phyloP scores from a whole-genome alignment of 345 rosid species.

The Syzygium oleosum region DNA sequence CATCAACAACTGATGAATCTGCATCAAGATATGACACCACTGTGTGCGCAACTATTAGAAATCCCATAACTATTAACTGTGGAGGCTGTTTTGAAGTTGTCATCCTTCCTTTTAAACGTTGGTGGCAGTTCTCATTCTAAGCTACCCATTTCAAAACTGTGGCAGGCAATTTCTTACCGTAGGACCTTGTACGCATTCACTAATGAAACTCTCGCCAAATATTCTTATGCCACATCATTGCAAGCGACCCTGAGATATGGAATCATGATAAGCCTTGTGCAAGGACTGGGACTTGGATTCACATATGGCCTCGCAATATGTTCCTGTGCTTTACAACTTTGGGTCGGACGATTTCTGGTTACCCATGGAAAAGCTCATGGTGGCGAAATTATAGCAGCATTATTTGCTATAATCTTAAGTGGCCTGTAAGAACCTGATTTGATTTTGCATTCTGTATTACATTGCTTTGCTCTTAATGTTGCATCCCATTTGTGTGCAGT shows the following conservation, averaged over 20 bases:
- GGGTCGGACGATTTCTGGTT: slow-evolving; percentile 88
- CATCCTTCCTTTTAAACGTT: neutral
- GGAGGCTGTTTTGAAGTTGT: neutral
- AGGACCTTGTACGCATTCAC: slow-evolving; percentile 96
- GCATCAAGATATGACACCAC: neutral
- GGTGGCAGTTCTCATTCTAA: neutral
- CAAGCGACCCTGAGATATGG: slow-evolving; percentile 98
- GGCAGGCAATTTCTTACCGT: slow-evolving; percentile 84
- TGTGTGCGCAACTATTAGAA: neutral
- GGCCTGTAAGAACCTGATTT: slow-evolving; percentile 82
- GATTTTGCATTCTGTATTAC: neutral
- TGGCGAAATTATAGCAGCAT: slow-evolving; percentile 84
- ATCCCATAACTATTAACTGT: neutral
- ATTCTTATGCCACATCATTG: slow-evolving; percentile 91
- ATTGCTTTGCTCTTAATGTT: neutral
- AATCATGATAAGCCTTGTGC: slow-evolving; percentile 88
- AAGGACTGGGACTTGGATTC: slow-evolving; percentile 99
- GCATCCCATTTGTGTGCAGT: slow-evolving; percentile 19
- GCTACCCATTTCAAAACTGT: neutral
- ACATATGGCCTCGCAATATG: slow-evolving; percentile 98
- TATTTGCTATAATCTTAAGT: slow-evolving; percentile 89
- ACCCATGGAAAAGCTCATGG: slow-evolving; percentile 53
- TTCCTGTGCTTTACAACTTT: slow-evolving; percentile 93
- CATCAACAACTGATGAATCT: neutral
- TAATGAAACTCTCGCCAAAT: slow-evolving; percentile 92